Evolutionary conservation across 2,329 filamentous ascomycete species (phyloP), one percentile per base, ranked within the genome.

Genomic region (Annulohypoxylon truncatum): DNA sequence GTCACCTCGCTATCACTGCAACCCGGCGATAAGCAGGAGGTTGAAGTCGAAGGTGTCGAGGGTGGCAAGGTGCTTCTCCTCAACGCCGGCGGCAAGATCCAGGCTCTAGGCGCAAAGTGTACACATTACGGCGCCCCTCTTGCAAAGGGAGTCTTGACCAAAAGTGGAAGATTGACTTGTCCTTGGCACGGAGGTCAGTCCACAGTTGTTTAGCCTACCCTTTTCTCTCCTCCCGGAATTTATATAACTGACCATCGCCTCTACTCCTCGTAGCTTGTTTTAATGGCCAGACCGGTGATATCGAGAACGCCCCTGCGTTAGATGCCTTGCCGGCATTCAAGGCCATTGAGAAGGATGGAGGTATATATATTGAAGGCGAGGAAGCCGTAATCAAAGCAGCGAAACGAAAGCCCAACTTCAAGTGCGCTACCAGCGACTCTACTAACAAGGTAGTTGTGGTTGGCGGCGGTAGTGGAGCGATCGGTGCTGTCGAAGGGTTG

Each of bases 101-200:
- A 94, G 76, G 96, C 94, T 28, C 79, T 96, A 33, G 94, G 92
- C 33, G 83, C 93, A 38, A 96, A 91, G 72, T 99, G 96, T 78
- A 92, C 89, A 8, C 95, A 98, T 81, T 98, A 97, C 77, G 95
- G 96, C 31, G 96, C 95, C 40, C 96, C 96, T 12, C 81, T 99
- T 70, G 88, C 89, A 56, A 93, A 95, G 72, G 96, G 96, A 57
- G 90, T 98, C 6, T 81, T 99, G 68, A 92, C 92, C 6, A 87
- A 88, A 2, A 90, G 92, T 71, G 96, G 96, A 4, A 87, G 93
- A 53, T 80, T 99, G 67, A 97, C 93, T 5, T 99, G 96, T 78
- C 94, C 95, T 2, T 98, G 96, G 96, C 95, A 98, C 78, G 95
- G 95, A 82, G 93, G 93, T 96, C 77, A 70, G 84, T 78, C 26